These are phyloP conservation scores for Tagetes patula DNA, from an alignment of 129 eudicot species.

Conservation along the genomic window DNA sequence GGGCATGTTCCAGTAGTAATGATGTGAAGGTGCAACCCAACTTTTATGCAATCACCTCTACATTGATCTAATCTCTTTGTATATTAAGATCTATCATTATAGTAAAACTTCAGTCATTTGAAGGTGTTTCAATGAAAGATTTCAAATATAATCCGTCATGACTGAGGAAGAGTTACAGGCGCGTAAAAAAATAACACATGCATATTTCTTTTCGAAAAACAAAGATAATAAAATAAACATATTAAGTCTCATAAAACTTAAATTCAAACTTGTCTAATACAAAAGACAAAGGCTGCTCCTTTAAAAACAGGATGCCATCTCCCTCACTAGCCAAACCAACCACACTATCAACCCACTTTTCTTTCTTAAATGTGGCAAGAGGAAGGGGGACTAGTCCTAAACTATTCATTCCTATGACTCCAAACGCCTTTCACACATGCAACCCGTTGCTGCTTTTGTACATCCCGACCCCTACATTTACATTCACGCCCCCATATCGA, in stretches of 20 bases:
- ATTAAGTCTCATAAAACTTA: constrained; percentile 23
- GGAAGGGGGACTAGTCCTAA: constrained; percentile 10
- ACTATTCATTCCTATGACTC: constrained; percentile 17
- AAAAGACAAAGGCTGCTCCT: constrained; percentile 44
- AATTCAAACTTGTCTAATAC: constrained; percentile 25
- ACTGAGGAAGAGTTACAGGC: too few relatives aligned
- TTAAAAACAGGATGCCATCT: constrained; percentile 50
- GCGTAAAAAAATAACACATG: not conserved
- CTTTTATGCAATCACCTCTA: too few relatives aligned
- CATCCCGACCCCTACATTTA: constrained; percentile 44
- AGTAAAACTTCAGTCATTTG: too few relatives aligned
- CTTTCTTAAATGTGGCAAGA: constrained; percentile 5
- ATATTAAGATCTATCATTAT: too few relatives aligned
- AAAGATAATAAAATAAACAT: constrained; percentile 11
- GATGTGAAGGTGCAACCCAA: too few relatives aligned
- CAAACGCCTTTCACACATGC: constrained; percentile 51
- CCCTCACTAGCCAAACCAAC: constrained; percentile 26
- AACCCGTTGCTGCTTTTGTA: constrained; percentile 63
- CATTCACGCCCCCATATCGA: constrained; percentile 44
- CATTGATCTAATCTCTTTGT: too few relatives aligned
- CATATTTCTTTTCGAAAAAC: not conserved
- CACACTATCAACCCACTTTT: constrained; percentile 19
- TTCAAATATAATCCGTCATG: too few relatives aligned
- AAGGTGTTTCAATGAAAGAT: too few relatives aligned
- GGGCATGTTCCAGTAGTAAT: too few relatives aligned